Evolutionary conservation across 2,329 filamentous ascomycete genomes (phyloP).

Genomic region (Cephalotrichum gorgonifer): DNA sequence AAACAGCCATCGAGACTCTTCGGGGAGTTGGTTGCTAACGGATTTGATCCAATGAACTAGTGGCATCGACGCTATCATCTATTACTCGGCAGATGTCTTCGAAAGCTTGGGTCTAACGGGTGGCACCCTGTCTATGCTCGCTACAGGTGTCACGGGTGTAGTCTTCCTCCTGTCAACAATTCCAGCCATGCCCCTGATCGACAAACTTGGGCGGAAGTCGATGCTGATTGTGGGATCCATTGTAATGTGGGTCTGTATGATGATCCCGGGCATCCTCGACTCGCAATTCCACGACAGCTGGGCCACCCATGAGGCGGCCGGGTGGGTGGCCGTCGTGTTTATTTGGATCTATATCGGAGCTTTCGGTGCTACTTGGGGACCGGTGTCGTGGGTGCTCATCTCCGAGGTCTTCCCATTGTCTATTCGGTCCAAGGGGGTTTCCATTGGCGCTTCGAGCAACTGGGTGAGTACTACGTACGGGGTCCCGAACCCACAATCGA

Average conservation of each 20-base stretch:
- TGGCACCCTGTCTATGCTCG: conserved; percentile 37
- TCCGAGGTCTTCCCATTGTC: conserved; percentile 42
- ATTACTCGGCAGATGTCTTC: conserved; percentile 46
- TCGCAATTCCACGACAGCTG: conserved; percentile 18
- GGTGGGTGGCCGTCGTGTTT: conserved; percentile 20
- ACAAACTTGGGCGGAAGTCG: conserved; percentile 31
- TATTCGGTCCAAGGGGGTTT: conserved; percentile 40
- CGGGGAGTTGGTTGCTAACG: too few species aligned
- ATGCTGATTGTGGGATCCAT: conserved; percentile 37
- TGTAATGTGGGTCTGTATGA: conserved; percentile 16
- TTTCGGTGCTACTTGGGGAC: conserved; percentile 46
- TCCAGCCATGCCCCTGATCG: conserved; percentile 22
- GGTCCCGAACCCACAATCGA: not conserved
- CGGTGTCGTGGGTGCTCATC: conserved; percentile 33
- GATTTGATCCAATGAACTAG: conserved; percentile 8
- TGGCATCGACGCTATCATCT: conserved; percentile 34
- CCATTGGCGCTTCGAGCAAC: conserved; percentile 30
- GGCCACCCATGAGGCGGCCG: conserved; percentile 20
- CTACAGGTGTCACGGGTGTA: conserved; percentile 28
- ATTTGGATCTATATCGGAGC: conserved; percentile 28
- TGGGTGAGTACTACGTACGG: conserved; percentile 19
- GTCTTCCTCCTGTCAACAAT: conserved; percentile 26
- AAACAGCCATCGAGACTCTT: conserved; percentile 18
- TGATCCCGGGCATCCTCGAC: conserved; percentile 21
- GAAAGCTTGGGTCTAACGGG: conserved; percentile 50